phyloP scores from a whole-genome alignment of 805 yeast species.

The Suhomyces faveliae region DNA sequence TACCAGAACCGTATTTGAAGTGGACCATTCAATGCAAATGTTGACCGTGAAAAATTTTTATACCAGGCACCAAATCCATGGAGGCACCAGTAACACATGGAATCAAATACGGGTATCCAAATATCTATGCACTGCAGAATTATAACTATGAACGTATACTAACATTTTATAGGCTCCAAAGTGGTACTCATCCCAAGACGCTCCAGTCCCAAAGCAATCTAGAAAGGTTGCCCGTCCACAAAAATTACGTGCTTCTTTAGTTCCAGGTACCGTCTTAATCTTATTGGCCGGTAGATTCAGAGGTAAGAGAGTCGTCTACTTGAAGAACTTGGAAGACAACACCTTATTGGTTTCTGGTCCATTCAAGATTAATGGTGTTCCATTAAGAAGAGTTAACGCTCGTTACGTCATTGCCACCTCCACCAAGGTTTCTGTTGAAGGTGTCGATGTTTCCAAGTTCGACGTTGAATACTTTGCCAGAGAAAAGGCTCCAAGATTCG shows the following conservation, averaged over 20 bases:
- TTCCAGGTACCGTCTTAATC: conserved; percentile 97
- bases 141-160: not conserved
- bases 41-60: not conserved
- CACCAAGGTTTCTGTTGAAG: conserved; percentile 77
- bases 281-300: conserved; percentile 99
- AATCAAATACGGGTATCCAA: not conserved
- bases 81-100: not conserved
- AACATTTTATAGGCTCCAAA: conserved; percentile 43
- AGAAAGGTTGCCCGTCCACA: conserved; percentile 93
- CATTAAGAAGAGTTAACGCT: conserved; percentile 98
- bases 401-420: conserved; percentile 99
- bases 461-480: conserved; percentile 94
- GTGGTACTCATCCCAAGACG: conserved; percentile 94
- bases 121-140: not conserved
- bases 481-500: conserved; percentile 80
- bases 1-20: not conserved
- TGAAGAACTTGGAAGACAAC: conserved; percentile 96
- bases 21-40: not conserved
- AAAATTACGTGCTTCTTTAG: conserved; percentile 91
- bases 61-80: not conserved
- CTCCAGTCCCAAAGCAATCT: conserved; percentile 80
- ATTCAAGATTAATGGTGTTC: conserved; percentile 99
- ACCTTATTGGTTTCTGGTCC: conserved; percentile 97
- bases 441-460: conserved; percentile 87
- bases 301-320: conserved; percentile 99